Base-by-base conservation (phyloP, 331 rosid genomes). In the Arachis monticola region DNA sequence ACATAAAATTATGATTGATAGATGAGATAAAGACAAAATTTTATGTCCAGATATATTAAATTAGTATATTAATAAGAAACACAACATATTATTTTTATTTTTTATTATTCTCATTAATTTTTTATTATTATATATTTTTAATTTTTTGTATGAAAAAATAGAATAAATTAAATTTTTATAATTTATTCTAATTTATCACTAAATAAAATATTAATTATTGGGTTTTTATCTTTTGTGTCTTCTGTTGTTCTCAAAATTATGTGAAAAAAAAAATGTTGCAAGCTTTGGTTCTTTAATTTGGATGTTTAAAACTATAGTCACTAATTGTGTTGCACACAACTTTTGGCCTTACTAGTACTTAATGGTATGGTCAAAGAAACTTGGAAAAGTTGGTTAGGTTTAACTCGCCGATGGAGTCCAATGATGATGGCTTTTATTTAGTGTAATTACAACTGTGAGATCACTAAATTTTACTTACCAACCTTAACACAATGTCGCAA, bases 301-400 rank as follows among this genome's bases (percentile, higher is more conserved):
- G 13, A 66, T 65, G 58, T 75, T 66, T 32, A 42, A 30, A 30
- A 40, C 68, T 40, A 11, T 27, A 53, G 53, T 51, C 71, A 51
- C 64, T 42, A 75, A 64, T 55, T 44, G 60, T 8, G 38, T 32
- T 32, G 3, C 57, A 6, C 50, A 27, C 66, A 53, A 64, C 79
- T 65, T 55, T 75, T 64, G 57, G 35, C 67, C 47, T 66, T 32
- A 32, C 38, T 32, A 32, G 3, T 32, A 65, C 30, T 67, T 67
- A 42, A 41, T 75, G 66, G 4, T 63, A 52, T 41, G 38, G 79
- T 65, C 73, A 65, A 75, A 75, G 64, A 58, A 3, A 65, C 22
- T 30, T 74, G 64, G 72, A 64, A 65, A 46, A 56, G 59, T 75
- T 55, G 38, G 58, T 65, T 65, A 64, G 22, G 52, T 53, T 53